Evolutionary conservation across 2,329 filamentous ascomycete species (phyloP).

Genomic region (Xenosphaeropsis pyriputrescens): DNA sequence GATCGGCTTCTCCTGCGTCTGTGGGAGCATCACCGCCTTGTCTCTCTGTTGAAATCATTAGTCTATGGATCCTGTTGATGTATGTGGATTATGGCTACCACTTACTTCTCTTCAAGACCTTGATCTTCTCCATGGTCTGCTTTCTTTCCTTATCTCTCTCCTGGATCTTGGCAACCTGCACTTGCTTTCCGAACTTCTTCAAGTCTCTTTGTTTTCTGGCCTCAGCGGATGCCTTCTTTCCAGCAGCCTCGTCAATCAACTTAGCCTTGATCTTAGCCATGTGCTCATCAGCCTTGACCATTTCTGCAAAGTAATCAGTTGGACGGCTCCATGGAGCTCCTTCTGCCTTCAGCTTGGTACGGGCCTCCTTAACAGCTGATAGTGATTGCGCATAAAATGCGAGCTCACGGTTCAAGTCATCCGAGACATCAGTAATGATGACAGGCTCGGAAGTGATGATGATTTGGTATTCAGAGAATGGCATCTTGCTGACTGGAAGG

Average conservation of each 20-base stretch:
- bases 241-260: conserved; percentile 78
- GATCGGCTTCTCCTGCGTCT: conserved; percentile 63
- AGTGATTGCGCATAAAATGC: conserved; percentile 87
- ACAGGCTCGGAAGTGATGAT: conserved; percentile 55
- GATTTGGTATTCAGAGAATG: conserved; percentile 74
- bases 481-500: conserved; percentile 50
- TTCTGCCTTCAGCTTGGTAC: conserved; percentile 65
- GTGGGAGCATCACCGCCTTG: conserved; percentile 45
- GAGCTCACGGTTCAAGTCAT: conserved; percentile 84
- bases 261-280: conserved; percentile 96
- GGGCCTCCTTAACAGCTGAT: conserved; percentile 59
- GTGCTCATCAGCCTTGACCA: conserved; percentile 96
- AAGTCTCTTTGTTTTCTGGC: conserved; percentile 84
- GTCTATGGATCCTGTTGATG: no score
- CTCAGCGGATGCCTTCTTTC: conserved; percentile 84
- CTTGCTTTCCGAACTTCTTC: conserved; percentile 98
- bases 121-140: conserved; percentile 91
- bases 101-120: conserved; percentile 87
- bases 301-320: conserved; percentile 94
- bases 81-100: conserved; percentile 10
- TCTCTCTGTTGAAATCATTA: conserved; percentile 46
- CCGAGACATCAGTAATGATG: conserved; percentile 68
- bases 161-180: conserved; percentile 90
- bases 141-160: conserved; percentile 87
- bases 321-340: conserved; percentile 77